A percentile compares a stretch with the other conserved stretches of the same genome.
Evolutionary conservation across 1,284 basidiomycete genomes (phyloP).

Genomic region (Ganoderma lucidum): DNA sequence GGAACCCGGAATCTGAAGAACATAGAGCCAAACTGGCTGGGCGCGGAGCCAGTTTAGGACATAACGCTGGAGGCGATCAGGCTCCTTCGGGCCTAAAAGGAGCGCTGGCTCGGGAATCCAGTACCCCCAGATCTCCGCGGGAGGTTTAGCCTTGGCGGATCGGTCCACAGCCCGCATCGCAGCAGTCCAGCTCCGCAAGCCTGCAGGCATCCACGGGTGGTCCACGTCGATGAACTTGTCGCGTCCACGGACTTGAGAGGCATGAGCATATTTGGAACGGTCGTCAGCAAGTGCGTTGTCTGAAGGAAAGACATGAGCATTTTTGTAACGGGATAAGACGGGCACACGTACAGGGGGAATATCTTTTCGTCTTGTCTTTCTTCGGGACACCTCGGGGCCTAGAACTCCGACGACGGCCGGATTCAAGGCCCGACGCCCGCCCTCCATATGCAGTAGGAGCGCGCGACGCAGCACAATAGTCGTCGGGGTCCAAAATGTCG

Average conservation of each 20-base stretch:
- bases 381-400: too few species aligned
- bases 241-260: neutral
- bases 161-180: constrained; percentile 3
- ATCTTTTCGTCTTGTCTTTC: too few species aligned
- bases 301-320: too few species aligned
- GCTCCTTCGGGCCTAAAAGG: neutral
- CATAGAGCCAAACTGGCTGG: constrained; percentile 14
- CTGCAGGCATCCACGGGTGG: constrained; percentile 13
- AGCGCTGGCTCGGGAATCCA: constrained; percentile 19
- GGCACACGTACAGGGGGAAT: neutral
- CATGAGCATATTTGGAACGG: neutral
- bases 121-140: constrained; percentile 13
- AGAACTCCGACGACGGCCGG: too few species aligned
- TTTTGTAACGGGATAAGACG: too few species aligned
- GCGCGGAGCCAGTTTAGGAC: constrained; percentile 16
- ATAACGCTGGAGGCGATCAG: constrained; percentile 5
- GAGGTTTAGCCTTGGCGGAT: neutral
- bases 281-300: too few species aligned
- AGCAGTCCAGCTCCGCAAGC: neutral
- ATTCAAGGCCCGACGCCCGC: too few species aligned
- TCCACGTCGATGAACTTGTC: constrained; percentile 15
- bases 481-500: neutral
- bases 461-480: neutral
- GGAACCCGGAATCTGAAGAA: neutral
- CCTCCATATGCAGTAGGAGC: too few species aligned